phyloP scores from a whole-genome alignment of 805 yeast species.

The Candida chauliodis region DNA sequence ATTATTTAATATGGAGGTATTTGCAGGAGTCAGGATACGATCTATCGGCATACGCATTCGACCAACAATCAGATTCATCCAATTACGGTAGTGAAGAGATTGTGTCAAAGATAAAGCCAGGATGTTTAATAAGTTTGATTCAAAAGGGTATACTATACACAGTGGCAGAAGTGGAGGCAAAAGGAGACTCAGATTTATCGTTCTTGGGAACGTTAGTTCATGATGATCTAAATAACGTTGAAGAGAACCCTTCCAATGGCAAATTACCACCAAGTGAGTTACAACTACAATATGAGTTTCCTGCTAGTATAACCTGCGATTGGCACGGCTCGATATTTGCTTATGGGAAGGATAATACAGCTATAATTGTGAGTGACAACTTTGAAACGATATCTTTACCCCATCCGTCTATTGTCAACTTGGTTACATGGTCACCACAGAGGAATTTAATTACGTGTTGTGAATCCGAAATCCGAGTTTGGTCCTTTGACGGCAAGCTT shows the following conservation, averaged over 20 bases:
- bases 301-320: constrained; percentile 42
- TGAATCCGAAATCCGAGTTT: constrained; percentile 69
- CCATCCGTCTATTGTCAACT: constrained; percentile 29
- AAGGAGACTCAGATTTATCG: constrained; percentile 29
- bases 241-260: constrained; percentile 6
- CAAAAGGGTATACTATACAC: constrained; percentile 82
- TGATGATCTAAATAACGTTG: constrained; percentile 28
- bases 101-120: constrained; percentile 55
- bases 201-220: constrained; percentile 53
- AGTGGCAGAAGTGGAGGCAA: constrained; percentile 58
- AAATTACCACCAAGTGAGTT: constrained; percentile 31
- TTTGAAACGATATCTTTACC: constrained; percentile 27
- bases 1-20: constrained; percentile 90
- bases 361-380: constrained; percentile 33
- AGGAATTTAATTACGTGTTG: constrained; percentile 65
- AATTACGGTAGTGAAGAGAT: constrained; percentile 48
- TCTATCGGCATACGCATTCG: constrained; percentile 74
- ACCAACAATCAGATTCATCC: constrained; percentile 65
- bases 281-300: constrained; percentile 33
- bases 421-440: constrained; percentile 60
- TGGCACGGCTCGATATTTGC: constrained; percentile 63
- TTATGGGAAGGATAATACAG: constrained; percentile 51
- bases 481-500: constrained; percentile 70
- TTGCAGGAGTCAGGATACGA: constrained; percentile 81
- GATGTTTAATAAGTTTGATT: constrained; percentile 74